phyloP scores from a whole-genome alignment of 2,329 filamentous ascomycete species.

The Xylaria sp. region DNA sequence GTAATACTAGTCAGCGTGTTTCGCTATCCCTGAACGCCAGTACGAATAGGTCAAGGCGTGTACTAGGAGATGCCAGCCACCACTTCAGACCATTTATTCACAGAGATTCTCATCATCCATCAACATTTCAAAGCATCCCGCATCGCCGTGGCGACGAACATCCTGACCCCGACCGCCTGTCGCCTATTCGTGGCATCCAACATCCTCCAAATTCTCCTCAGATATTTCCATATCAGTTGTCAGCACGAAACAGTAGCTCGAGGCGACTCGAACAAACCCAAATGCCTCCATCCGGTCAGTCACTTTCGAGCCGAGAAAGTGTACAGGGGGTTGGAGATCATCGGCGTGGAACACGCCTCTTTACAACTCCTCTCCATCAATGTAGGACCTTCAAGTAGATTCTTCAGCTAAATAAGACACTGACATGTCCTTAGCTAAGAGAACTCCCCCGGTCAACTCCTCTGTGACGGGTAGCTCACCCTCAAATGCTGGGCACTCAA shows the following conservation, averaged over 20 bases:
- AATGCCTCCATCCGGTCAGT: conserved; percentile 35
- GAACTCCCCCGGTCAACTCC: conserved; percentile 35
- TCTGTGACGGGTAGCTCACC: conserved; percentile 44
- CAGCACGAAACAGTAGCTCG: not conserved
- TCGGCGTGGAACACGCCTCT: conserved; percentile 37
- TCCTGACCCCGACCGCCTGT: not conserved
- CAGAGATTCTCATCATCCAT: conserved; percentile 34
- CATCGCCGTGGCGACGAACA: conserved; percentile 16
- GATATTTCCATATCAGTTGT: conserved; percentile 10
- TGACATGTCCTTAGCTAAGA: conserved; percentile 38
- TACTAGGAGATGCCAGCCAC: conserved; percentile 49
- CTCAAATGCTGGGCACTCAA: conserved; percentile 42
- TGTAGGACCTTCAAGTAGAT: conserved; percentile 35
- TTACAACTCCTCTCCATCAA: conserved; percentile 39
- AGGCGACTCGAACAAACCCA: conserved; percentile 20
- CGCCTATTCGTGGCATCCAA: not conserved
- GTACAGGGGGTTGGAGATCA: conserved; percentile 37
- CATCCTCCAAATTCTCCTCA: not conserved
- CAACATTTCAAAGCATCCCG: conserved; percentile 38
- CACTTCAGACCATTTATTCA: conserved; percentile 44
- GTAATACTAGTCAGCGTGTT: conserved; percentile 34
- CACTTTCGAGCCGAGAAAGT: conserved; percentile 31
- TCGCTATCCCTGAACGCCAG: conserved; percentile 38
- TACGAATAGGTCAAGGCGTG: conserved; percentile 37
- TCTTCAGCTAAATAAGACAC: not conserved